Conservation (phyloP, 257 asterid genomes). For the Eustoma russellianum region DNA sequence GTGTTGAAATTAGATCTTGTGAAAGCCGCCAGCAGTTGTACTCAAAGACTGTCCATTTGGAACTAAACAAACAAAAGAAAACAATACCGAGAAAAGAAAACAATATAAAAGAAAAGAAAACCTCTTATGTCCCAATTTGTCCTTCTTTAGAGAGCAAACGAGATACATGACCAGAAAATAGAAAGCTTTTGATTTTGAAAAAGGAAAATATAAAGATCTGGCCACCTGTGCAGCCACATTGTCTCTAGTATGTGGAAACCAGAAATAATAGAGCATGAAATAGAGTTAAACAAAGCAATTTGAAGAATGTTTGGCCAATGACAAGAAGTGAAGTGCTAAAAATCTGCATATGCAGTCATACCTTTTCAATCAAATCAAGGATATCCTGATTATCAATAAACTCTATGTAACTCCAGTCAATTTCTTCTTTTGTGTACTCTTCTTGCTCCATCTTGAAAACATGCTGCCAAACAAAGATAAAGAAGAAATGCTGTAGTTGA, state of each 20-base stretch:
- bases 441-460: slow-evolving; percentile 97
- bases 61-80: no score
- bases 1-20: no score
- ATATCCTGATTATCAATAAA: slow-evolving; percentile 83
- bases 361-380: slow-evolving; percentile 97
- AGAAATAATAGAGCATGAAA: neutral
- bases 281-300: neutral
- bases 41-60: no score
- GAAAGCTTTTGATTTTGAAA: no score
- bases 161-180: no score
- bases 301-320: slow-evolving; percentile 2
- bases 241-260: neutral
- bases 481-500: neutral
- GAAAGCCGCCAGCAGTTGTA: no score
- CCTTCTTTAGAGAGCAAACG: no score
- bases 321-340: neutral
- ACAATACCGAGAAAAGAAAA: no score
- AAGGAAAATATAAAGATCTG: no score
- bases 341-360: slow-evolving; percentile 8
- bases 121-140: no score
- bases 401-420: slow-evolving; percentile 90
- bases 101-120: no score
- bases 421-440: slow-evolving; percentile 83
- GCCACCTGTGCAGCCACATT: no score
- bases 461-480: slow-evolving; percentile 44